Conservation (phyloP, 495 filamentous ascomycete genomes). For the Amniculicola lignicola region DNA sequence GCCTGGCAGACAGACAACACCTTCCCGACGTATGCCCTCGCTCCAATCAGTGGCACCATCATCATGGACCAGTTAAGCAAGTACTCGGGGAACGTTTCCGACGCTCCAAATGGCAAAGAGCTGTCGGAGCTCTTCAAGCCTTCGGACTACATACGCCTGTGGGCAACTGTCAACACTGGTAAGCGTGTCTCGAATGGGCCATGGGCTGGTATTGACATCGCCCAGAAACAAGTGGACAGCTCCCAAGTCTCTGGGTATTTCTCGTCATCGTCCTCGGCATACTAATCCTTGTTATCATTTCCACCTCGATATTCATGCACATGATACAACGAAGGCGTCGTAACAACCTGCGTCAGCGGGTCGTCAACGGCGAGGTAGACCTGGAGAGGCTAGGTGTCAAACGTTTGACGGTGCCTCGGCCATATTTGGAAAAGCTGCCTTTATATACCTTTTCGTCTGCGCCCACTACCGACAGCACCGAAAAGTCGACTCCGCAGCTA, state of each 20-base stretch:
- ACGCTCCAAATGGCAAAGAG: slow-evolving; percentile 55
- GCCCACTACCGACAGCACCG: neutral
- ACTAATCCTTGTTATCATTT: slow-evolving; percentile 60
- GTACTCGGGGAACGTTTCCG: slow-evolving; percentile 69
- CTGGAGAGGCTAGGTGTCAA: slow-evolving; percentile 78
- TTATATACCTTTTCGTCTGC: slow-evolving; percentile 61
- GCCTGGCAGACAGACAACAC: slow-evolving; percentile 61
- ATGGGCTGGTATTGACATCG: slow-evolving; percentile 12
- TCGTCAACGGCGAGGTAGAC: slow-evolving; percentile 72
- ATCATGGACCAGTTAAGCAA: slow-evolving; percentile 69
- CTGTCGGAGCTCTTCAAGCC: slow-evolving; percentile 48
- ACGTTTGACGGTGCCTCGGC: slow-evolving; percentile 64
- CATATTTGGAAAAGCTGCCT: slow-evolving; percentile 67
- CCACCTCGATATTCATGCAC: slow-evolving; percentile 70
- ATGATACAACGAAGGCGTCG: slow-evolving; percentile 66
- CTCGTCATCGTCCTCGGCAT: slow-evolving; percentile 75
- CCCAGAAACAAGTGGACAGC: slow-evolving; percentile 40
- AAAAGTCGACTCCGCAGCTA: slow-evolving; percentile 5
- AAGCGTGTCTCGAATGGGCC: slow-evolving; percentile 41
- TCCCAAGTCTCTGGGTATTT: slow-evolving; percentile 79
- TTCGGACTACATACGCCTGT: slow-evolving; percentile 54
- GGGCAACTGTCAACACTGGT: slow-evolving; percentile 59
- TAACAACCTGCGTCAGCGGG: slow-evolving; percentile 59
- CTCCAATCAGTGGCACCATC: slow-evolving; percentile 58
- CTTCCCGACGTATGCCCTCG: slow-evolving; percentile 83